Base-by-base conservation (phyloP, 345 rosid species). In the Crucihimalaya himalaica region DNA sequence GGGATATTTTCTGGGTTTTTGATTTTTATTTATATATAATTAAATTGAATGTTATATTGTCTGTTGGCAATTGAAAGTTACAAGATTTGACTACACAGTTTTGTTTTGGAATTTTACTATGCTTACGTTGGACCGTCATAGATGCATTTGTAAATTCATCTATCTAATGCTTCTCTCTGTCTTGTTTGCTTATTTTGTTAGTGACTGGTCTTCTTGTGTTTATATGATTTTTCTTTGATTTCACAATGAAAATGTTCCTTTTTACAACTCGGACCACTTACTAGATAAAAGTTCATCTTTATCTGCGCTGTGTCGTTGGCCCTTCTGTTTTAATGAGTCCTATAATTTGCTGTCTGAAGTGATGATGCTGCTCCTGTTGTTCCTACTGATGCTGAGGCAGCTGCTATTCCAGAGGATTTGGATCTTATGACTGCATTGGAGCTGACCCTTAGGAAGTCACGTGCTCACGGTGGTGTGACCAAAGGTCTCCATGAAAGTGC, bases 381-480 rank as follows among this genome's bases (percentile, higher is more conserved):
- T 58, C 72, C 62, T 64, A 82, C 83, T 25, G 82, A 63, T 21
- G 81, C 73, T 34, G 93, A 83, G 82, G 37, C 76, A 5, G 74
- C 82, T 9, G 79, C 77, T 47, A 75, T 85, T 2, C 70, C 63
- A 4, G 96, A 88, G 89, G 80, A 87, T 2, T 85, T 92, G 90
- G 93, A 89, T 73, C 76, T 88, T 55, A 86, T 86, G 89, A 79
- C 88, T 1, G 93, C 93, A 37, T 78, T 92, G 71, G 92, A 87
- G 77, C 62, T 79, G 60, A 91, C 89, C 39, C 78, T 88, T 28
- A 84, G 84, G 71, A 88, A 89, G 71, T 85, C 96, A 8, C 77
- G 75, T 70, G 87, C 89, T 23, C 91, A 86, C 2, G 89, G 90
- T 11, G 93, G 97, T 7, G 90, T 90, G 43, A 69, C 79, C 6